Conservation (phyloP, 1,284 basidiomycete genomes). For the Tetrapyrgos nigripes region DNA sequence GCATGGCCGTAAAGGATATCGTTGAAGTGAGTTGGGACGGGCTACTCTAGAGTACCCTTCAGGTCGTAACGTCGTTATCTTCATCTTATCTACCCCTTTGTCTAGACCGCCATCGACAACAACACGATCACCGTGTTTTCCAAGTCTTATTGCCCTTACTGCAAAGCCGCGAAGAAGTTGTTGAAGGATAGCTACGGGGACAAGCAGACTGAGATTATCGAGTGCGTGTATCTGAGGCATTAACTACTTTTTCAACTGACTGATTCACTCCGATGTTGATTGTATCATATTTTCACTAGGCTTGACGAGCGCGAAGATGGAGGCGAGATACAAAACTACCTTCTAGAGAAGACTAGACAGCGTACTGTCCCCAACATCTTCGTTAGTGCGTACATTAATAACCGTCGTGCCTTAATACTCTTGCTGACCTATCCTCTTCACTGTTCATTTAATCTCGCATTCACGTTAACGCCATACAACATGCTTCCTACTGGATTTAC, state of each 20-base stretch:
- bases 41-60: neutral
- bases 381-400: conserved; percentile 68
- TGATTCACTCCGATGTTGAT: neutral
- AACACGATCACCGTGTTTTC: conserved; percentile 76
- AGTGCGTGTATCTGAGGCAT: neutral
- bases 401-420: neutral
- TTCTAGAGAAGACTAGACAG: conserved; percentile 63
- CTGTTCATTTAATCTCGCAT: no score
- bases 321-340: conserved; percentile 63
- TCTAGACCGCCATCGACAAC: conserved; percentile 26
- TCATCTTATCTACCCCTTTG: neutral
- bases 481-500: neutral
- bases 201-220: neutral
- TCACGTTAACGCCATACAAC: neutral
- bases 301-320: conserved; percentile 58
- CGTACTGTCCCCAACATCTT: conserved; percentile 74
- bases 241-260: neutral
- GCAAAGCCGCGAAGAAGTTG: conserved; percentile 62
- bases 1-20: conserved; percentile 1
- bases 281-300: conserved; percentile 26
- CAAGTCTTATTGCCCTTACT: conserved; percentile 71
- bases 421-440: neutral
- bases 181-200: conserved; percentile 17
- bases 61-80: no score
- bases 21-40: conserved; percentile 8